Conservation (phyloP, 177 flowering plant genomes). For the Vitis hybrid region DNA sequence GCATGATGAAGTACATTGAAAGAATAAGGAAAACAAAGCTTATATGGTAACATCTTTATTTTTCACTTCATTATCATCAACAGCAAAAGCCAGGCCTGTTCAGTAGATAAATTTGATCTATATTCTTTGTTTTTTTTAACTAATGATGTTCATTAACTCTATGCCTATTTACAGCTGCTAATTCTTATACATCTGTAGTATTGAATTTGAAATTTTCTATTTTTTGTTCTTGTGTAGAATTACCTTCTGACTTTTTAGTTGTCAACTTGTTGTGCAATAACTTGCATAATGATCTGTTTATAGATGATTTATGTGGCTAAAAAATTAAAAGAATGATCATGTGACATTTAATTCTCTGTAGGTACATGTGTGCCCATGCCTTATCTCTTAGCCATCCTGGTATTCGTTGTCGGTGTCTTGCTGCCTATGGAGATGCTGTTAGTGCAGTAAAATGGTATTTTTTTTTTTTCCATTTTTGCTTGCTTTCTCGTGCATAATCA, state of each 20-base stretch:
- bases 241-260: not conserved
- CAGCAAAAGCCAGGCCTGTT: no score
- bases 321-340: not conserved
- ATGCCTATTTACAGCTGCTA: no score
- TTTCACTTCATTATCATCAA: no score
- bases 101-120: no score
- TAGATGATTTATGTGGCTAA: not conserved
- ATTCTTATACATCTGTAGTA: no score
- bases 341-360: constrained; percentile 13
- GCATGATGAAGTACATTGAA: no score
- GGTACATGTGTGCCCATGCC: constrained; percentile 98
- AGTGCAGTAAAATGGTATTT: constrained; percentile 97
- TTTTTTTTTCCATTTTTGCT: not conserved
- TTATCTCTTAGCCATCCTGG: constrained; percentile 96
- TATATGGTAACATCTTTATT: no score
- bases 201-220: no score
- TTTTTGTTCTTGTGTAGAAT: not conserved
- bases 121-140: no score
- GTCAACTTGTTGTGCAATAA: no score
- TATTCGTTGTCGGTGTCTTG: constrained; percentile 98
- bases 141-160: no score
- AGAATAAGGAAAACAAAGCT: no score
- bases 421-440: constrained; percentile 99
- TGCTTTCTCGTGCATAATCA: not conserved
- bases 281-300: not conserved